These are phyloP conservation scores for Delitschia confertaspora DNA, from an alignment of 495 filamentous ascomycete species.

Conservation along the genomic window DNA sequence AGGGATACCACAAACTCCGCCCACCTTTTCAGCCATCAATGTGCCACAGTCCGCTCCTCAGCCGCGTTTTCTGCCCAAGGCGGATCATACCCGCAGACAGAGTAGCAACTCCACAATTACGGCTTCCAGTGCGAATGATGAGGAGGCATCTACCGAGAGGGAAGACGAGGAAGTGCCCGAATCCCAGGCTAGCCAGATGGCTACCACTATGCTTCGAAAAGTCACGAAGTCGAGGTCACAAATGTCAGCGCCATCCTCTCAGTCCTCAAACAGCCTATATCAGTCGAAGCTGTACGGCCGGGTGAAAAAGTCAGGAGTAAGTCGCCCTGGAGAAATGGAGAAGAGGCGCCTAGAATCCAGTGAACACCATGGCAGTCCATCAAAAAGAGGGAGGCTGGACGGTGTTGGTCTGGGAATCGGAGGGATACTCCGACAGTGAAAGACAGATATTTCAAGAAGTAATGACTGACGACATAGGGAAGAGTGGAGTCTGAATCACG, in stretches of 20 bases:
- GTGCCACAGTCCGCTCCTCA: constrained; percentile 47
- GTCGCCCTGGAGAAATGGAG: constrained; percentile 18
- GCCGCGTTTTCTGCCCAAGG: constrained; percentile 38
- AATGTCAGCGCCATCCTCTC: constrained; percentile 18
- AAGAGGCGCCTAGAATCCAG: constrained; percentile 24
- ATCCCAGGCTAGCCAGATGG: constrained; percentile 44
- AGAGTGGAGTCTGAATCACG: not conserved
- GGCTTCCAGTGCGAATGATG: constrained; percentile 44
- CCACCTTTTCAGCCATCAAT: constrained; percentile 44
- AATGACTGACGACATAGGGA: constrained; percentile 6
- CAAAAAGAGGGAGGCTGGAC: constrained; percentile 27
- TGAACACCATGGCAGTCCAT: constrained; percentile 22
- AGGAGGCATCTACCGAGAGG: constrained; percentile 34
- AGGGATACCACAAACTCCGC: constrained; percentile 30
- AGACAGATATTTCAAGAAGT: not conserved
- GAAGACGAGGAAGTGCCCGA: constrained; percentile 48
- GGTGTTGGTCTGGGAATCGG: constrained; percentile 34
- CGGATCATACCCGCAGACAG: constrained; percentile 38
- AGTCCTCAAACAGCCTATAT: constrained; percentile 7
- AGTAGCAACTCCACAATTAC: constrained; percentile 88
- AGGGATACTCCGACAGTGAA: constrained; percentile 25
- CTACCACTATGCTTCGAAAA: constrained; percentile 45
- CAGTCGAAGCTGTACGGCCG: constrained; percentile 36
- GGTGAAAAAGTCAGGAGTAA: constrained; percentile 30
- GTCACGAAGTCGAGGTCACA: constrained; percentile 25